Evolutionary conservation across 176 grass and related monocot genomes (phyloP), one percentile per base, ranked within the genome.

Genomic region (Oryza glaberrima): DNA sequence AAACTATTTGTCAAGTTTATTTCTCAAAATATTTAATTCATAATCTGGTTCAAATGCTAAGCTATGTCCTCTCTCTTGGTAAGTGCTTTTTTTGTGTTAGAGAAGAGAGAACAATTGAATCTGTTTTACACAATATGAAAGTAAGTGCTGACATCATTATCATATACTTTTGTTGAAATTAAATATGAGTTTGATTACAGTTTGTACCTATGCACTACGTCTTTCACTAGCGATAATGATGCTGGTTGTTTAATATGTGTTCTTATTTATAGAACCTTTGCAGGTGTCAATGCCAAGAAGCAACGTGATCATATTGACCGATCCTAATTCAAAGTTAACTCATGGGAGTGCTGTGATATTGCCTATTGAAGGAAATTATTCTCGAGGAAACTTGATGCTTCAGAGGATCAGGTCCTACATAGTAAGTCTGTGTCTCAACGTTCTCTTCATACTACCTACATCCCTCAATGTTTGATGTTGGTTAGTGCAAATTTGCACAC

Each of bases 371-470:
- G 96, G 93, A 91, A 88, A 96, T 65, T 99, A 99, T 92, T 89
- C 91, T 78, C 79, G 90, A 77, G 90, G 68, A 85, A 92, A 94
- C 83, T 75, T 99, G 72, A 96, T 99, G 96, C 86, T 99, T 83
- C 96, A 99, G 82, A 91, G 93, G 81, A 92, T 99, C 81, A 96
- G 79, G 74, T 94, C 96, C 36, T 99, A 96, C 90, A 88, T 94
- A 82, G 96, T 98, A 85, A 95, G 96, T 86, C 38, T 82, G 54
- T 40, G 35, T 58, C 2, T 88, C 16, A 76, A 76, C 1, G 6
- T 80, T 67, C 47, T 79, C 48, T 79, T 11, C 70, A 70, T 85
- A 38, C 5, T 38, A 38, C 36, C 36, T 38, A 38, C 5, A 6
- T 38, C 36, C 36, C 4, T 5, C 36, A 38, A 38, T 38, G 36